Conservation (phyloP, 352 stramenopile species). For the Phytophthora crassamura region DNA sequence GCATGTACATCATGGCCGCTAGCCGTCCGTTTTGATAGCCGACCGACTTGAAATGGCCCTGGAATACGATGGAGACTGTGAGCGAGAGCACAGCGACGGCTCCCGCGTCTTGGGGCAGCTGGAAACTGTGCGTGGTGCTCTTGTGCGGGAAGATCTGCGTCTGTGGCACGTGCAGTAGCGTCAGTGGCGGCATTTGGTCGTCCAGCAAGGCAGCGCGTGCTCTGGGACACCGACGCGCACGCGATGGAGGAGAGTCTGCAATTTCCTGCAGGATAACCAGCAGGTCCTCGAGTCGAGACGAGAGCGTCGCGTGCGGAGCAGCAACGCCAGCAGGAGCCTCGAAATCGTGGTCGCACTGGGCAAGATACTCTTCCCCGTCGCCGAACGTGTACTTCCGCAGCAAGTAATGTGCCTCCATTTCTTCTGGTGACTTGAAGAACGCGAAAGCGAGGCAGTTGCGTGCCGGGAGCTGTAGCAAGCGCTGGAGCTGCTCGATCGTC, state of each 20-base stretch:
- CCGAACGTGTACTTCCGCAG: conserved; percentile 77
- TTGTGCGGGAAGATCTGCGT: conserved; percentile 68
- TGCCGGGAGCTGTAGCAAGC: conserved; percentile 59
- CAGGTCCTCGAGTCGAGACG: conserved; percentile 45
- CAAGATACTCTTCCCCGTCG: conserved; percentile 71
- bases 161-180: conserved; percentile 50
- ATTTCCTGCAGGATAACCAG: conserved; percentile 38
- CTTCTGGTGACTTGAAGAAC: conserved; percentile 67
- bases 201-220: conserved; percentile 44
- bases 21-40: conserved; percentile 81
- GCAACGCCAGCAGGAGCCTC: conserved; percentile 20
- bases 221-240: conserved; percentile 13
- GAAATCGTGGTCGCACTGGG: conserved; percentile 51
- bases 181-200: conserved; percentile 32
- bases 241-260: conserved; percentile 18
- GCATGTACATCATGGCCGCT: conserved; percentile 78
- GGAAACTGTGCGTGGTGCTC: conserved; percentile 68
- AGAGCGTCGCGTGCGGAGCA: conserved; percentile 20
- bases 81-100: conserved; percentile 56
- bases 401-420: conserved; percentile 65
- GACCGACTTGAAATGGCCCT: conserved; percentile 73
- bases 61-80: conserved; percentile 71
- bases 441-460: conserved; percentile 74
- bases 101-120: conserved; percentile 40
- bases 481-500: conserved; percentile 53